These are phyloP conservation scores for Diversispora epigaea DNA, from an alignment of 192 early-diverging fungal genomes.

Conservation along the genomic window DNA sequence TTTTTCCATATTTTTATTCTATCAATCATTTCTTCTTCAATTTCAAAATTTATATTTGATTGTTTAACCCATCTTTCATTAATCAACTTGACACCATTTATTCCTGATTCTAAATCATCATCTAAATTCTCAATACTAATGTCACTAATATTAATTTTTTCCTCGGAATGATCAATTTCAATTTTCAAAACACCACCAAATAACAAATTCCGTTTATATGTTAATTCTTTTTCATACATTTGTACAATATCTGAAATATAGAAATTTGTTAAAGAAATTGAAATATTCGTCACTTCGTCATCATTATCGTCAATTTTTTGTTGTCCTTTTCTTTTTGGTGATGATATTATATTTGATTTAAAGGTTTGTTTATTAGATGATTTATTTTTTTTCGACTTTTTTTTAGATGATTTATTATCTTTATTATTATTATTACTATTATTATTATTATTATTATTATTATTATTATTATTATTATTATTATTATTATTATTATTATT, in stretches of 20 bases:
- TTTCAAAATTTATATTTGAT: conserved; percentile 2
- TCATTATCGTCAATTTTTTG: not conserved
- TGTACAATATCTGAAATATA: conserved; percentile 7
- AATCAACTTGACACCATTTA: not conserved
- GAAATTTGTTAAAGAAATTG: conserved; percentile 8
- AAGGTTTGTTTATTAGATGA: not conserved
- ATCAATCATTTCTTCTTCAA: conserved; percentile 20
- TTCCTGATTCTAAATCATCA: not conserved
- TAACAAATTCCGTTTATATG: conserved; percentile 22
- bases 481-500: not conserved
- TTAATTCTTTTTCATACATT: conserved; percentile 29
- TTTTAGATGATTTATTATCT: not conserved
- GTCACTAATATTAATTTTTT: not conserved
- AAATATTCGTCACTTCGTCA: conserved; percentile 4
- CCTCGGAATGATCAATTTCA: conserved; percentile 4
- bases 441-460: not conserved
- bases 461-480: not conserved
- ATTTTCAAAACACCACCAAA: conserved; percentile 18
- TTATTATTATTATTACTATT: not conserved
- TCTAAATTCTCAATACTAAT: too few relatives aligned
- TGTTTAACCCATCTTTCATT: conserved; percentile 1
- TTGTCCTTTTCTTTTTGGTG: not conserved
- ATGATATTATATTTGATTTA: not conserved
- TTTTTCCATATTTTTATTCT: conserved; percentile 20
- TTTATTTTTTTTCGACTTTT: not conserved